These are phyloP conservation scores for Creolimax fragrantissima DNA, from an alignment of 78 protist species.

Conservation along the genomic window DNA sequence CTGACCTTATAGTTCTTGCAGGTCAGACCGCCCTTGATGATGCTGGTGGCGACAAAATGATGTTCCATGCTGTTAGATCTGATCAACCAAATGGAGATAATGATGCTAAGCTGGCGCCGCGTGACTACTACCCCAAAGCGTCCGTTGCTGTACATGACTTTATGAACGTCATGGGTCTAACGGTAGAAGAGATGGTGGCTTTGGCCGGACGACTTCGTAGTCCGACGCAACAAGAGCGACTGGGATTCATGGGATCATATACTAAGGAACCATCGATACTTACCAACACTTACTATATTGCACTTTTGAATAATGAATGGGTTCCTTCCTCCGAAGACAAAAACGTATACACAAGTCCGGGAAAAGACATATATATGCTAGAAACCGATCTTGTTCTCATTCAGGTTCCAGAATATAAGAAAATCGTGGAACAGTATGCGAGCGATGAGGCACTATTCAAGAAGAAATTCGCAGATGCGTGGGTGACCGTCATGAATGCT, in stretches of 20 bases:
- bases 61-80: conserved; percentile 9
- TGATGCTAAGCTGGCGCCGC: not conserved
- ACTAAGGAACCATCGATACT: not conserved
- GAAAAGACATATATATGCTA: not conserved
- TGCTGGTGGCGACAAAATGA: not conserved
- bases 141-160: not conserved
- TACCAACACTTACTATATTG: not conserved
- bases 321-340: not conserved
- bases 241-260: not conserved
- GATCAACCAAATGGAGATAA: not conserved
- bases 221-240: not conserved
- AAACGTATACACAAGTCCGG: not conserved
- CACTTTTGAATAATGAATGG: not conserved
- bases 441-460: not conserved
- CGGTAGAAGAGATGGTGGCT: not conserved
- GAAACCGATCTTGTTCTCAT: not conserved
- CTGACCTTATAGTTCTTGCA: conserved; percentile 35
- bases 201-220: not conserved
- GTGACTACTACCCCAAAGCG: not conserved
- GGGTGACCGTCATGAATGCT: not conserved
- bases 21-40: not conserved
- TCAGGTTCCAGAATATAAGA: not conserved
- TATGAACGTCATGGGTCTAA: not conserved
- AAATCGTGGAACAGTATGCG: not conserved
- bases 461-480: not conserved